Conservation (phyloP, 78 protist species). For the Monocercomonoides exilis region DNA sequence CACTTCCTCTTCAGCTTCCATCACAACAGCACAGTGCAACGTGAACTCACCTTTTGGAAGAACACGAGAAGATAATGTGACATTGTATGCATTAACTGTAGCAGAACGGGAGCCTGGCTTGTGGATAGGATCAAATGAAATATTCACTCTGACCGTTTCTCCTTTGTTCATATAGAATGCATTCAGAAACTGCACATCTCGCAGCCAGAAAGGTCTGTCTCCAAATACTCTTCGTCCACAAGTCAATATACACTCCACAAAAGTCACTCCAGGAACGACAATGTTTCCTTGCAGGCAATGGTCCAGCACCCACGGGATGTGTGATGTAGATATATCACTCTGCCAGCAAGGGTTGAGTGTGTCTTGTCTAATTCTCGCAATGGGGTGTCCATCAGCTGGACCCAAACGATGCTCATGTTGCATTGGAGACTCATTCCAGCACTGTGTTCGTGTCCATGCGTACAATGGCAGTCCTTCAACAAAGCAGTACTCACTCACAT, state of each 20-base stretch:
- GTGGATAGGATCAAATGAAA: not conserved
- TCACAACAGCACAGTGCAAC: not conserved
- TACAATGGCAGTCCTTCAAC: not conserved
- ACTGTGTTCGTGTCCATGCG: not conserved
- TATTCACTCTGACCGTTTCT: not conserved
- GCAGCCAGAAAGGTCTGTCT: not conserved
- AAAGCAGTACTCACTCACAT: not conserved
- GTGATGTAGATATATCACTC: not conserved
- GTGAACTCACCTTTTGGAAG: not conserved
- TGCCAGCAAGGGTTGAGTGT: not conserved
- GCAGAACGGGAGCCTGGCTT: not conserved
- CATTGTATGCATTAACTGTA: not conserved
- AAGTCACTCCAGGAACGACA: constrained; percentile 18
- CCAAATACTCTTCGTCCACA: not conserved
- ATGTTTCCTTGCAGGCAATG: constrained; percentile 4
- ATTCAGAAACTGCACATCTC: not conserved
- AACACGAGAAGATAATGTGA: not conserved
- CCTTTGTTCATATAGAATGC: constrained; percentile 3
- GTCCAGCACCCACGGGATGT: constrained; percentile 7
- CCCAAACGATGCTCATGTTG: not conserved
- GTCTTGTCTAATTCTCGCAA: not conserved
- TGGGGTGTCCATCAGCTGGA: not conserved
- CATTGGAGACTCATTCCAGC: constrained; percentile 3
- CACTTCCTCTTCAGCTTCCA: not conserved
- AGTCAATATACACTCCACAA: not conserved